Evolutionary conservation across 306 rosid genomes (phyloP).

Genomic region (Cicer pinnatifidum): DNA sequence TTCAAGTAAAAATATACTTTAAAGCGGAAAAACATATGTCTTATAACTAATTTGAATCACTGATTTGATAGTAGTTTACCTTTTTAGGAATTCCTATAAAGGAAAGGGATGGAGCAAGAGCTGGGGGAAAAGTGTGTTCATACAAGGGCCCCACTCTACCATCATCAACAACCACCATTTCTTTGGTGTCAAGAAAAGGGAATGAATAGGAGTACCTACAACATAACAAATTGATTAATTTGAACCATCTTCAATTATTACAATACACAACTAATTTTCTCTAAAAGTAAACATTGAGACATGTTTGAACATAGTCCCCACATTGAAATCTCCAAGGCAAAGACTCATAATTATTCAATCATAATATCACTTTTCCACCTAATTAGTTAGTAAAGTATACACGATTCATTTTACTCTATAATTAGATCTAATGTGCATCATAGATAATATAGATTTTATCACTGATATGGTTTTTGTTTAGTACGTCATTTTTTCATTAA

Average conservation of each 20-base stretch:
- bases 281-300: conserved; percentile 21
- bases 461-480: background rate
- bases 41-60: background rate
- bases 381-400: conserved; percentile 12
- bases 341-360: conserved; percentile 50
- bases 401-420: conserved; percentile 31
- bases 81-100: conserved; percentile 85
- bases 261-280: conserved; percentile 33
- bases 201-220: conserved; percentile 87
- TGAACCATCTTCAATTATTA: conserved; percentile 34
- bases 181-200: conserved; percentile 97
- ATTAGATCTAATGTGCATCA: conserved; percentile 26
- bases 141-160: conserved; percentile 90
- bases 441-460: background rate
- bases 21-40: too few species aligned
- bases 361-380: conserved; percentile 38
- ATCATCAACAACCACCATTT: conserved; percentile 83
- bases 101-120: conserved; percentile 89
- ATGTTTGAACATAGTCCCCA: conserved; percentile 47
- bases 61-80: conserved; percentile 51
- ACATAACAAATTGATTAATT: conserved; percentile 43
- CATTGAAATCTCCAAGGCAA: conserved; percentile 42
- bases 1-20: too few species aligned
- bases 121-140: conserved; percentile 96
- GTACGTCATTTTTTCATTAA: background rate